A percentile compares a stretch with the other conserved stretches of the same genome.
Evolutionary conservation across 495 filamentous ascomycete species (phyloP).

Genomic region (Amorphotheca resinae): DNA sequence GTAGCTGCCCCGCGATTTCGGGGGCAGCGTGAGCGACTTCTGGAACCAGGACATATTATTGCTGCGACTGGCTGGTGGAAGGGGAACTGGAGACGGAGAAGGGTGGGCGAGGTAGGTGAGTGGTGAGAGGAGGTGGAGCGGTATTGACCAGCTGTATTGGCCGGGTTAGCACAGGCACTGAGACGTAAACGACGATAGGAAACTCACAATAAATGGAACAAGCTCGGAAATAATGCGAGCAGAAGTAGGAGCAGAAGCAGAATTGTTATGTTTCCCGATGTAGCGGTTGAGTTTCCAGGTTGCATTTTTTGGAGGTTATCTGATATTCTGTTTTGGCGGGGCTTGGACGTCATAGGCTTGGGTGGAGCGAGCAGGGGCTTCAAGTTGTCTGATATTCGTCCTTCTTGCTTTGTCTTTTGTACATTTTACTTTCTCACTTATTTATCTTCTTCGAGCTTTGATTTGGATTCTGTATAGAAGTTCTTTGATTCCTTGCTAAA

Average conservation of each 20-base stretch:
- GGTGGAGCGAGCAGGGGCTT: too few species aligned
- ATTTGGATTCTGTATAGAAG: too few species aligned
- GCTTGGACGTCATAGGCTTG: constrained; percentile 3
- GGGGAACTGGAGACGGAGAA: constrained; percentile 1
- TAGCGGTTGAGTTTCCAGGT: constrained; percentile 3
- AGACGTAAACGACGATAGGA: not conserved
- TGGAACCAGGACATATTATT: constrained; percentile 61
- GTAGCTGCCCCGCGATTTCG: constrained; percentile 69
- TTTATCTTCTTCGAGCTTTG: too few species aligned
- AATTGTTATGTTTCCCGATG: constrained; percentile 27
- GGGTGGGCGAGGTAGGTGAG: constrained; percentile 6
- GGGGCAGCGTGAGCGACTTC: constrained; percentile 64
- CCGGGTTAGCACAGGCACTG: not conserved
- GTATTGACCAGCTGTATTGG: constrained; percentile 19
- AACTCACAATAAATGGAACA: constrained; percentile 37
- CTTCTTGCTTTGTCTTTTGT: not conserved
- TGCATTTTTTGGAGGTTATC: constrained; percentile 8
- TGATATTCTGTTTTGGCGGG: constrained; percentile 5
- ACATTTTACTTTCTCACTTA: too few species aligned
- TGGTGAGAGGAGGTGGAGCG: constrained; percentile 27
- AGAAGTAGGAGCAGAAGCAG: constrained; percentile 36
- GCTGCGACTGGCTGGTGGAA: constrained; percentile 3
- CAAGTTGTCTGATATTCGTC: too few species aligned
- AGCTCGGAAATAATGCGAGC: constrained; percentile 40
- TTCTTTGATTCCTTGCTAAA: too few species aligned